These are phyloP conservation scores for Aspergillus avenaceus DNA, from an alignment of 495 filamentous ascomycete genomes.

Conservation along the genomic window DNA sequence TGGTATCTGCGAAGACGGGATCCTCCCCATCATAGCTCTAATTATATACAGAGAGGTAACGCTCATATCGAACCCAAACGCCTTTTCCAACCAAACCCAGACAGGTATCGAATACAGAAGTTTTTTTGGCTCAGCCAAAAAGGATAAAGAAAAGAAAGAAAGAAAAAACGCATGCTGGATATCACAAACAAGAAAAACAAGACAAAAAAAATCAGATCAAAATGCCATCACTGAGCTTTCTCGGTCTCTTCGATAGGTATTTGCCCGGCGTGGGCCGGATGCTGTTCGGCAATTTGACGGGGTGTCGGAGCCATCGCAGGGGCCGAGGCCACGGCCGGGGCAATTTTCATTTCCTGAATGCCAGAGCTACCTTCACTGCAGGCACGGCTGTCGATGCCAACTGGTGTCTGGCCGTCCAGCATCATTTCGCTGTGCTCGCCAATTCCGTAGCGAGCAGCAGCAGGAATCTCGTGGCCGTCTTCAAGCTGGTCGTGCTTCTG, in stretches of 20 bases:
- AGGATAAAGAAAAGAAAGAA: background rate
- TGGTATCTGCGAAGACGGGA: conserved; percentile 7
- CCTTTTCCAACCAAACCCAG: conserved; percentile 10
- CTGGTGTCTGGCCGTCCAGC: conserved; percentile 54
- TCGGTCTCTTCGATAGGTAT: conserved; percentile 19
- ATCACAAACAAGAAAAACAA: conserved; percentile 12
- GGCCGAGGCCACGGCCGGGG: conserved; percentile 6
- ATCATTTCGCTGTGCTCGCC: conserved; percentile 71
- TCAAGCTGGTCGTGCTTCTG: conserved; percentile 63
- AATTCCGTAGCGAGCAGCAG: conserved; percentile 77
- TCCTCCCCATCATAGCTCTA: background rate
- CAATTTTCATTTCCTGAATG: conserved; percentile 36
- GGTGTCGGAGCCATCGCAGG: conserved; percentile 22
- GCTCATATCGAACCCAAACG: conserved; percentile 18
- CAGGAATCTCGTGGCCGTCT: conserved; percentile 59
- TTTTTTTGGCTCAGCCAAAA: conserved; percentile 15
- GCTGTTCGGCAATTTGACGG: conserved; percentile 30
- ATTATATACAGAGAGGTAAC: conserved; percentile 6
- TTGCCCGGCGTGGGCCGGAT: conserved; percentile 12
- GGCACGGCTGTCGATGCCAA: conserved; percentile 41
- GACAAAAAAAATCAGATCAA: conserved; percentile 4
- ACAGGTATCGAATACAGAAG: conserved; percentile 8
- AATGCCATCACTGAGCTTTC: conserved; percentile 10
- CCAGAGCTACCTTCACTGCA: conserved; percentile 31
- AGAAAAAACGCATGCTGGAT: conserved; percentile 20